Evolutionary conservation across 805 yeast genomes (phyloP).

Genomic region (Candida bentonensis): DNA sequence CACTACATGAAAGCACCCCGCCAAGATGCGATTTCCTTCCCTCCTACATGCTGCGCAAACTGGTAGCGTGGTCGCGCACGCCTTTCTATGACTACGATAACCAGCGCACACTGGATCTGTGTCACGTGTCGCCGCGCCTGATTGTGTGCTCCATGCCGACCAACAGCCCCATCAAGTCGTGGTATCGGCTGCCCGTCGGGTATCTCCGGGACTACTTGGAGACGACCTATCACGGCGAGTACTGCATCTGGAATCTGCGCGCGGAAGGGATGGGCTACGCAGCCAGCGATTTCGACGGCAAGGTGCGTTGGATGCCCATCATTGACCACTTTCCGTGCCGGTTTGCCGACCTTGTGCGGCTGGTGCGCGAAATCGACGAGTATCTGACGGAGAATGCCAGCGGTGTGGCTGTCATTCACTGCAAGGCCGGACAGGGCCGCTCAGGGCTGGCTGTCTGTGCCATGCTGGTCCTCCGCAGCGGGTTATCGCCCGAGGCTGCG

Average conservation of each 20-base stretch:
- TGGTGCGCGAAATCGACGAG: slow-evolving; percentile 31
- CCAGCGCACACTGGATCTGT: slow-evolving; percentile 38
- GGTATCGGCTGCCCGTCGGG: slow-evolving; percentile 38
- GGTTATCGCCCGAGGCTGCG: slow-evolving; percentile 31
- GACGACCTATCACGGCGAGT: slow-evolving; percentile 33
- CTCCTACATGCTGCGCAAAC: not conserved
- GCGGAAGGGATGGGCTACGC: slow-evolving; percentile 35
- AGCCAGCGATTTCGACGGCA: slow-evolving; percentile 20
- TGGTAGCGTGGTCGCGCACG: slow-evolving; percentile 18
- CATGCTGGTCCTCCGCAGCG: slow-evolving; percentile 41
- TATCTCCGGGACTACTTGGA: slow-evolving; percentile 38
- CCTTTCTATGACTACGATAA: slow-evolving; percentile 17
- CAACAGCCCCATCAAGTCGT: slow-evolving; percentile 25
- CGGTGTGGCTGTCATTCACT: slow-evolving; percentile 61
- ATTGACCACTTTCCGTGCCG: slow-evolving; percentile 73
- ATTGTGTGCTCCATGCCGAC: slow-evolving; percentile 73
- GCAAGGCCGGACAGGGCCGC: slow-evolving; percentile 86
- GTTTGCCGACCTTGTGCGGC: slow-evolving; percentile 32
- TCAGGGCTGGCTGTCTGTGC: slow-evolving; percentile 69
- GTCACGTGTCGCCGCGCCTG: slow-evolving; percentile 49
- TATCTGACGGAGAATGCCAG: slow-evolving; percentile 24
- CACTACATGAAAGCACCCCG: too few relatives aligned
- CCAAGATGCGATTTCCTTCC: too few relatives aligned
- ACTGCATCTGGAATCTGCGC: slow-evolving; percentile 67
- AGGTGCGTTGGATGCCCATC: slow-evolving; percentile 38